Conservation (phyloP, 495 filamentous ascomycete genomes). For the Daldinia concentrica region DNA sequence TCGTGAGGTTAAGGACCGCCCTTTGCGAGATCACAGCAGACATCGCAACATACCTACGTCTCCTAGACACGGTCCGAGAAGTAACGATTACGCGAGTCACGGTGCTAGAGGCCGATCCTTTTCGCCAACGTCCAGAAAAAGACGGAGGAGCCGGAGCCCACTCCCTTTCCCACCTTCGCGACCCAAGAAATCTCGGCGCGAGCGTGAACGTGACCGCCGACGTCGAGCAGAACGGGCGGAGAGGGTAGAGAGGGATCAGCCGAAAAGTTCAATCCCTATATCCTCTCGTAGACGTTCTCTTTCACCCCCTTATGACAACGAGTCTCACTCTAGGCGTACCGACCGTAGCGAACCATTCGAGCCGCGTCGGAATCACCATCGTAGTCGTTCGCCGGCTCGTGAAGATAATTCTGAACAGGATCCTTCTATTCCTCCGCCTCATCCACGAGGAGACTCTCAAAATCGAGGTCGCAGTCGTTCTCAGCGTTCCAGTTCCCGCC, state of each 20-base stretch:
- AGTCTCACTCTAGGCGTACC: conserved; percentile 31
- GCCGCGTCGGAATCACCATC: conserved; percentile 33
- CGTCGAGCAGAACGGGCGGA: conserved; percentile 42
- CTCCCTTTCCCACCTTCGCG: conserved; percentile 40
- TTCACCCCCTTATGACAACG: conserved; percentile 41
- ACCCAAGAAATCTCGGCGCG: conserved; percentile 44
- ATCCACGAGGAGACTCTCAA: conserved; percentile 36
- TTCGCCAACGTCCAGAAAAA: conserved; percentile 46
- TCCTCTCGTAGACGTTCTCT: conserved; percentile 39
- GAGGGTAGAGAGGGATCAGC: conserved; percentile 35
- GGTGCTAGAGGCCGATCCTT: conserved; percentile 42
- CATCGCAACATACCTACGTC: conserved; percentile 40
- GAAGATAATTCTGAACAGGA: conserved; percentile 36
- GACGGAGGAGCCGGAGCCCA: conserved; percentile 44
- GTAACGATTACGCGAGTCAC: conserved; percentile 33
- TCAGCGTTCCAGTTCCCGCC: conserved; percentile 40
- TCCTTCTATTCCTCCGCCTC: conserved; percentile 13
- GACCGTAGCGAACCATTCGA: conserved; percentile 38
- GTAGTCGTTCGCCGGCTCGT: conserved; percentile 47
- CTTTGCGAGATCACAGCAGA: conserved; percentile 29
- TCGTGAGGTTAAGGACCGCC: conserved; percentile 38
- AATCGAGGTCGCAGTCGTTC: conserved; percentile 43
- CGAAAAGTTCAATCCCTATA: conserved; percentile 28
- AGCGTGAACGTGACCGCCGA: conserved; percentile 44
- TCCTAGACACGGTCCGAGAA: conserved; percentile 38